phyloP scores from a whole-genome alignment of 352 stramenopile species.

The Pythium grandisporangium region DNA sequence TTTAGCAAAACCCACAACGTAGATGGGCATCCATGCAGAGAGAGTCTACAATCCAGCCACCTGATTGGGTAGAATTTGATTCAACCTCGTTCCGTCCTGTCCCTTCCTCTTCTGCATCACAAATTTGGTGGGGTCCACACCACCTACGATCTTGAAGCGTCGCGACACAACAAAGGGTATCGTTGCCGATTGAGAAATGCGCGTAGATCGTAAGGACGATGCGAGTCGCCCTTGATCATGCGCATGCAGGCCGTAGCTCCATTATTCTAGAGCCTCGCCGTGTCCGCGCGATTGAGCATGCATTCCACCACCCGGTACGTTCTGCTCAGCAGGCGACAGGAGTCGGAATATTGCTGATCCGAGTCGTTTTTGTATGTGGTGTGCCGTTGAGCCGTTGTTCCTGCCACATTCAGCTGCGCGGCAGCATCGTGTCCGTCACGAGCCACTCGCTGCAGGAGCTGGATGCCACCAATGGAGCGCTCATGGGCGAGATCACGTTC shows the following conservation, averaged over 20 bases:
- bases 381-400: neutral
- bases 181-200: conserved; percentile 3
- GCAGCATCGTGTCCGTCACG: conserved; percentile 36
- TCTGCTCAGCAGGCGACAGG: neutral
- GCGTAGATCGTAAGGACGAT: no score
- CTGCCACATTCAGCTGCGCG: no score
- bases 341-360: no score
- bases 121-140: neutral
- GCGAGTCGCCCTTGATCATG: no score
- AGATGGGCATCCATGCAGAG: no score
- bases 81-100: no score
- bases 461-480: conserved; percentile 35
- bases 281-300: conserved; percentile 9
- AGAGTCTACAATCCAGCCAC: no score
- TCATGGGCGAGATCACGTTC: conserved; percentile 53
- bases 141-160: neutral
- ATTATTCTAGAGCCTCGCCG: conserved; percentile 1
- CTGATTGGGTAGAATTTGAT: no score
- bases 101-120: no score
- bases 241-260: neutral
- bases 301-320: conserved; percentile 11
- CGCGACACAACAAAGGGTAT: neutral
- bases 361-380: neutral
- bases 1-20: no score
- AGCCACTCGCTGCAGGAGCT: conserved; percentile 50